These are phyloP conservation scores for Asterophora parasitica DNA, from an alignment of 768 basidiomycete species.

Conservation along the genomic window DNA sequence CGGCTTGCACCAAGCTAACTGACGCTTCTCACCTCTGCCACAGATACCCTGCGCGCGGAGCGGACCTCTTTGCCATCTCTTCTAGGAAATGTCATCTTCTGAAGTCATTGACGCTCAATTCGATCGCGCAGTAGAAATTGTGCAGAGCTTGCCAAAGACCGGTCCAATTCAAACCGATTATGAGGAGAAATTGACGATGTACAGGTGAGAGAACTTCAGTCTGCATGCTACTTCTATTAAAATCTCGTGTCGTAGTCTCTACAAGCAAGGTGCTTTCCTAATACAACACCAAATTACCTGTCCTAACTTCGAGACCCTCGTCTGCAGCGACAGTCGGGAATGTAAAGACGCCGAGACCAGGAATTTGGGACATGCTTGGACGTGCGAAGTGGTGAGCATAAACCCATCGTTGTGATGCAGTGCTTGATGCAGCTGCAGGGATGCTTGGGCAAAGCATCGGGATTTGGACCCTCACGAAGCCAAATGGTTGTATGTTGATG, in stretches of 20 bases:
- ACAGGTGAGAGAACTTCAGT: constrained; percentile 51
- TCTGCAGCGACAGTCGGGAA: constrained; percentile 78
- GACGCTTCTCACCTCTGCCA: not conserved
- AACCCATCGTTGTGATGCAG: constrained; percentile 1
- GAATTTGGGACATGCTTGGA: constrained; percentile 87
- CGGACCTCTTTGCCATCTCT: not conserved
- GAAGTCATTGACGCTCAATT: constrained; percentile 81
- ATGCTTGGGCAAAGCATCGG: constrained; percentile 93
- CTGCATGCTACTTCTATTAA: not conserved
- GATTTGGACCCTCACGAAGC: constrained; percentile 77
- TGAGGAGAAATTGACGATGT: constrained; percentile 92
- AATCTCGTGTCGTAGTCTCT: constrained; percentile 49
- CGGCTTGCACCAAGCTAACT: not conserved
- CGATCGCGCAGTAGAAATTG: constrained; percentile 90
- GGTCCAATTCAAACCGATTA: constrained; percentile 95
- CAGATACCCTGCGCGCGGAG: constrained; percentile 2
- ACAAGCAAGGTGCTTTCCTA: constrained; percentile 75
- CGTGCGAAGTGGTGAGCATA: constrained; percentile 84
- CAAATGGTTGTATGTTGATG: constrained; percentile 86
- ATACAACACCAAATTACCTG: constrained; percentile 3
- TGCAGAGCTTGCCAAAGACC: constrained; percentile 87
- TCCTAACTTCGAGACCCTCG: constrained; percentile 5
- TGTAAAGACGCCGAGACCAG: constrained; percentile 72
- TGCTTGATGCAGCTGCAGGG: constrained; percentile 44
- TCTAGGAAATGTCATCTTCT: constrained; percentile 48